Base-by-base conservation (phyloP, 768 basidiomycete species). In the Tulasnella sp. region DNA sequence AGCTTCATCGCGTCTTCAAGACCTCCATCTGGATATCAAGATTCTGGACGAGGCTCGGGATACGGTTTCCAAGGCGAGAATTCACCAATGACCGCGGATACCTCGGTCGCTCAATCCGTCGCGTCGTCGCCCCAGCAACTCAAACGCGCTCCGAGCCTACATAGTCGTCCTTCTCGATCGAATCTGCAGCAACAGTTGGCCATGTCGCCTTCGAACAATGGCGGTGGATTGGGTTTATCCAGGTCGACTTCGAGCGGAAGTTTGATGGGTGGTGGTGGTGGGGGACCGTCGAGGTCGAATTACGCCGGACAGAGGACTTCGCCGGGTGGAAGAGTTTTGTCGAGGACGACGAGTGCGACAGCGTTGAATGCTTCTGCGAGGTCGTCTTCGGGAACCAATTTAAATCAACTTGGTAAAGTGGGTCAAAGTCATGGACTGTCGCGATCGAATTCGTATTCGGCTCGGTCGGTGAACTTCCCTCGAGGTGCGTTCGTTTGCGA, bases 121-220 rank as follows among this genome's bases (percentile, higher is more conserved):
- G 73, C 58, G 34, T 74, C 73, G 34, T 54, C 49, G 22, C 73
- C 73, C 17, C 42, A 74, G 73, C 37, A 52, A 38, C 31, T 38
- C 52, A 74, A 74, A 25, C 29, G 73, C 12, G 25, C 29, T 25
- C 42, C 73, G 22, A 74, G 73, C 29, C 54, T 74, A 17, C 73
- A 74, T 74, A 74, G 73, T 40, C 73, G 73, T 14, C 73, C 73
- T 38, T 74, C 73, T 37, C 45, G 73, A 34, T 74, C 73, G 12
- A 74, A 74, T 58, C 38, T 74, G 29, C 73, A 74, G 34, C 52
- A 58, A 58, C 73, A 52, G 58, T 31, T 42, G 52, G 45, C 58
- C 15, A 29, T 34, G 58, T 34, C 58, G 0, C 31, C 58, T 25
- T 64, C 58, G 7, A 42, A 42, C 42, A 64, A 38, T 64, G 69